Evolutionary conservation across 2,329 filamentous ascomycete species (phyloP), one percentile per base, ranked within the genome.

Genomic region (Cryoendolithus antarcticus): DNA sequence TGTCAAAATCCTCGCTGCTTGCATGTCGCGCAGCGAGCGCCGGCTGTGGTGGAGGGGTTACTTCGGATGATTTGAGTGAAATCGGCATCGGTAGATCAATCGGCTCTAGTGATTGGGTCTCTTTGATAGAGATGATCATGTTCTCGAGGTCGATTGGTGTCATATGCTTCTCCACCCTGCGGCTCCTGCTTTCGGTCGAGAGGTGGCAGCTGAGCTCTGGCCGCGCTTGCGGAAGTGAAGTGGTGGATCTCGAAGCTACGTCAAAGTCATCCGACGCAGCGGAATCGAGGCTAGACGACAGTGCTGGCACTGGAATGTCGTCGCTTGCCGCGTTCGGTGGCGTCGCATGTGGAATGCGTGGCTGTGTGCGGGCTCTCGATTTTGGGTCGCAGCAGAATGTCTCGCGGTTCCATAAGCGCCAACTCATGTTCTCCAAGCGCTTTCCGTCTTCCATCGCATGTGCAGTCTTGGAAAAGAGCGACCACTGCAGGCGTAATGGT

Each of bases 331-430:
- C 47, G 32, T 48, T 44, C 21, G 60, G 50, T 32, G 56, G 44
- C 31, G 31, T 15, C 7, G 30, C 10, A 32, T 8, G 38, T n/a
- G 29, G 38, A 29, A 12, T 29, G 38, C 12, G 38, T 34, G 19
- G 38, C 32, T 21, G 36, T 33, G 29, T 34, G 34, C 15, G 15
- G 15, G 15, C 15, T 19, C 15, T 19, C 15, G 15, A 19, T 19
- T 19, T 19, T 19, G 39, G 39, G 13, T 37, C 80, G 62, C 82
- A 88, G 64, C 88, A 93, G 53, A 94, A 86, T 8, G 84, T 89
- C 60, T 96, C 88, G 54, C 86, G 75, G 54, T 86, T 93, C 89
- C 88, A 96, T 44, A 96, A 67, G 53, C 91, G 73, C 91, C 91
- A 96, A 60, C 83, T 93, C 47, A 98, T 70, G 66, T 98, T 96